Evolutionary conservation across 306 rosid genomes (phyloP).

Genomic region (Adenanthera pavonina): DNA sequence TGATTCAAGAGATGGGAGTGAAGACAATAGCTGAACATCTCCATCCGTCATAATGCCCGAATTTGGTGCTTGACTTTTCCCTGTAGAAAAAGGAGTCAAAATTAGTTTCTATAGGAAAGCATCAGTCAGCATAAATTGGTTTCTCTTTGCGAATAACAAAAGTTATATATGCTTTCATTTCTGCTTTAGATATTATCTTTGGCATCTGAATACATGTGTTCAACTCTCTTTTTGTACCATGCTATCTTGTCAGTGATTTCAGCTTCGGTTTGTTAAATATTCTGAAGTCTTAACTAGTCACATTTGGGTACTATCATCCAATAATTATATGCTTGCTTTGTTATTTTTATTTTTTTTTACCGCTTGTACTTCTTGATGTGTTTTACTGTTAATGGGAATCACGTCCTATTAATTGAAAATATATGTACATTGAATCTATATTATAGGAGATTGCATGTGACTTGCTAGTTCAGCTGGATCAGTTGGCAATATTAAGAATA

Average conservation of each 20-base stretch:
- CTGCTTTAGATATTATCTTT: slow-evolving; percentile 30
- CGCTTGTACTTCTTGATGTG: not conserved
- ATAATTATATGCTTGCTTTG: slow-evolving; percentile 13
- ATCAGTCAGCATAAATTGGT: slow-evolving; percentile 11
- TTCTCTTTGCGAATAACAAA: slow-evolving; percentile 31
- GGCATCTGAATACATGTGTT: slow-evolving; percentile 20
- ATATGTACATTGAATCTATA: slow-evolving; percentile 23
- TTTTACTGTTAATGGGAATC: not conserved
- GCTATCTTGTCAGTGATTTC: slow-evolving; percentile 36
- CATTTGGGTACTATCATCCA: slow-evolving; percentile 29
- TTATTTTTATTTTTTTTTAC: not conserved
- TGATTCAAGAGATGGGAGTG: no score
- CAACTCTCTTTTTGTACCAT: slow-evolving; percentile 20
- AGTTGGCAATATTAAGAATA: slow-evolving; percentile 17
- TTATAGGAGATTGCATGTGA: slow-evolving; percentile 33
- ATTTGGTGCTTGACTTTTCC: no score
- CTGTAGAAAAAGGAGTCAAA: no score
- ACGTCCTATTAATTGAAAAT: not conserved
- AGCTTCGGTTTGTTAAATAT: slow-evolving; percentile 36
- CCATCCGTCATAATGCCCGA: no score
- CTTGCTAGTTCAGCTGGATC: slow-evolving; percentile 17
- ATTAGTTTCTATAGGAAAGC: no score
- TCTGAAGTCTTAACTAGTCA: slow-evolving; percentile 26
- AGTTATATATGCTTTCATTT: not conserved
- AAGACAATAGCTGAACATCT: no score